These are phyloP conservation scores for Eucalyptus curtisii DNA, from an alignment of 345 rosid genomes.

Conservation along the genomic window DNA sequence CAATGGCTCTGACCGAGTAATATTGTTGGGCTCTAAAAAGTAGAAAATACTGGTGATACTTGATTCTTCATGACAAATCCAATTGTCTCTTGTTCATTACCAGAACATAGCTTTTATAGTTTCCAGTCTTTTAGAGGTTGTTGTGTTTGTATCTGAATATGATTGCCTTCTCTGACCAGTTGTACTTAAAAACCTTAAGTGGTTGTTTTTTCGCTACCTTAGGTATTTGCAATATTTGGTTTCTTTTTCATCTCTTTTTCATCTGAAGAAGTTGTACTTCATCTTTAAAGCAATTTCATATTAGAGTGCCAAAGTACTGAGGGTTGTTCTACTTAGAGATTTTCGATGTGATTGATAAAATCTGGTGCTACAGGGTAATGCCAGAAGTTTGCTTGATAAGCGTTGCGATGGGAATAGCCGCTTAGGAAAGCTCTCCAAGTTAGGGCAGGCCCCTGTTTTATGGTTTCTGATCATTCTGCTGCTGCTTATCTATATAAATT, in stretches of 20 bases:
- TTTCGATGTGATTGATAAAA: neutral
- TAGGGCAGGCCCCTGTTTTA: constrained; percentile 84
- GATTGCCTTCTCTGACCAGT: neutral
- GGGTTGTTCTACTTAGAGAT: neutral
- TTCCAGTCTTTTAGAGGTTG: neutral
- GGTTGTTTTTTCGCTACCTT: neutral
- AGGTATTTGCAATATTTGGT: neutral
- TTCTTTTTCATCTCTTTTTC: neutral
- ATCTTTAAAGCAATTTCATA: neutral
- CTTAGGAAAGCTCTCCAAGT: constrained; percentile 67
- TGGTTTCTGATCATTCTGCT: constrained; percentile 60
- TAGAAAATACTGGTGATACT: neutral
- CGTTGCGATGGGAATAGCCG: constrained; percentile 59
- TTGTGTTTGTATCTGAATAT: neutral
- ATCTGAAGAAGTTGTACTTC: neutral
- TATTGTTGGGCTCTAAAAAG: neutral
- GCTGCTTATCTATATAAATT: constrained; percentile 50
- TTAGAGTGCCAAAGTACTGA: neutral
- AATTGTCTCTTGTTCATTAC: neutral
- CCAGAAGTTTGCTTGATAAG: constrained; percentile 80
- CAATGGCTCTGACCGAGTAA: neutral
- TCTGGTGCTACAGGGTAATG: constrained; percentile 67
- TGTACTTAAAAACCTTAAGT: neutral
- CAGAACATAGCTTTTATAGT: neutral
- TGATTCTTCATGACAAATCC: neutral